These are phyloP conservation scores for Trichoderma atrobrunneum DNA, from an alignment of 2,329 filamentous ascomycete species.

Conservation along the genomic window DNA sequence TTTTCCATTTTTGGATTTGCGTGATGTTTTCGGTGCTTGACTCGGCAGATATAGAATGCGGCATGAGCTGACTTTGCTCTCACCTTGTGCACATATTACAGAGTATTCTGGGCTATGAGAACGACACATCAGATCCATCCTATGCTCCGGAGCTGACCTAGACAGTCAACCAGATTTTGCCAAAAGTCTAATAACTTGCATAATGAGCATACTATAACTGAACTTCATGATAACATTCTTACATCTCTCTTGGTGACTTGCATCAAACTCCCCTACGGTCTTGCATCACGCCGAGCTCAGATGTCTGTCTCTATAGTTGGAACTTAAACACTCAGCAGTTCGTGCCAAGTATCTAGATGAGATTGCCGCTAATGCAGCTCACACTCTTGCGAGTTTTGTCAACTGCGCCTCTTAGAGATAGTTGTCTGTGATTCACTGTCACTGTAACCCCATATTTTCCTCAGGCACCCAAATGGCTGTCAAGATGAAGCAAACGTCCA, in stretches of 20 bases:
- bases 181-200: not conserved
- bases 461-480: not conserved
- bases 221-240: not conserved
- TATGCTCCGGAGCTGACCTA: not conserved
- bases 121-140: not conserved
- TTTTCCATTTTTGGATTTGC: not conserved
- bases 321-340: not conserved
- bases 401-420: not conserved
- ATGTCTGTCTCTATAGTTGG: not conserved
- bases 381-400: not conserved
- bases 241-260: not conserved
- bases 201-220: not conserved
- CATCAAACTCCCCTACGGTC: not conserved
- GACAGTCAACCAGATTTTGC: fast-evolving
- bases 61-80: not conserved
- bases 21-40: not conserved
- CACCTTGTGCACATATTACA: not conserved
- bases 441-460: not conserved
- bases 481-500: not conserved
- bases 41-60: not conserved
- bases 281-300: not conserved
- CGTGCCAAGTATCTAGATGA: not conserved
- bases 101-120: not conserved
- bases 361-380: not conserved
- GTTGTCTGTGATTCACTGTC: not conserved